Conservation (phyloP, 2,329 filamentous ascomycete genomes). For the Colletotrichum agaves region DNA sequence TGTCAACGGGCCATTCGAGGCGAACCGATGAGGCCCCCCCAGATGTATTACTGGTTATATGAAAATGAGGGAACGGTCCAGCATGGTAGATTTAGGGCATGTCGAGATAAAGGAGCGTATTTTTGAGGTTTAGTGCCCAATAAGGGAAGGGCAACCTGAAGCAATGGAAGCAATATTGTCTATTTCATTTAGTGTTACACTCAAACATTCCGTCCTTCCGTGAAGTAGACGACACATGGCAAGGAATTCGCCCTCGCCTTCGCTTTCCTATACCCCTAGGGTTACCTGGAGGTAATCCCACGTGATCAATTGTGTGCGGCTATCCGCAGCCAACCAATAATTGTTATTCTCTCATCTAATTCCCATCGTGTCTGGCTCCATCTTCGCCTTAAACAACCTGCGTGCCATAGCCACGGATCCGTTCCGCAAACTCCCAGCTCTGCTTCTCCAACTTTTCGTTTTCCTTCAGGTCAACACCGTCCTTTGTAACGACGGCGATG, state of each 20-base stretch:
- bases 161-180: constrained; percentile 35
- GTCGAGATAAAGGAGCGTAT: constrained; percentile 35
- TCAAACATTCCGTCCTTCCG: neutral
- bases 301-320: neutral
- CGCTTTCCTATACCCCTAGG: neutral
- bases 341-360: constrained; percentile 24
- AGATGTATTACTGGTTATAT: constrained; percentile 33
- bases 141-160: constrained; percentile 28
- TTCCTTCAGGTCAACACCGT: constrained; percentile 86
- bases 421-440: constrained; percentile 98
- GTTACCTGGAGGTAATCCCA: constrained; percentile 1
- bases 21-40: constrained; percentile 11
- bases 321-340: constrained; percentile 18
- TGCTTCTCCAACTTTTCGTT: constrained; percentile 91
- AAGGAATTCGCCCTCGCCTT: neutral
- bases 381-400: constrained; percentile 67
- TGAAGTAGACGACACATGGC: neutral
- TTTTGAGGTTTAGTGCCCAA: constrained; percentile 31
- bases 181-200: constrained; percentile 33
- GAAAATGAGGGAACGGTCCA: constrained; percentile 31
- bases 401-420: constrained; percentile 93
- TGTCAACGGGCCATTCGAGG: constrained; percentile 19
- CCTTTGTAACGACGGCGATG: constrained; percentile 88
- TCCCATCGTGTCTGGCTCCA: neutral
- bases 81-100: constrained; percentile 24